Evolutionary conservation across 371 early-diverging fungal genomes (phyloP).

Genomic region (Saksenaea oblongispora): DNA sequence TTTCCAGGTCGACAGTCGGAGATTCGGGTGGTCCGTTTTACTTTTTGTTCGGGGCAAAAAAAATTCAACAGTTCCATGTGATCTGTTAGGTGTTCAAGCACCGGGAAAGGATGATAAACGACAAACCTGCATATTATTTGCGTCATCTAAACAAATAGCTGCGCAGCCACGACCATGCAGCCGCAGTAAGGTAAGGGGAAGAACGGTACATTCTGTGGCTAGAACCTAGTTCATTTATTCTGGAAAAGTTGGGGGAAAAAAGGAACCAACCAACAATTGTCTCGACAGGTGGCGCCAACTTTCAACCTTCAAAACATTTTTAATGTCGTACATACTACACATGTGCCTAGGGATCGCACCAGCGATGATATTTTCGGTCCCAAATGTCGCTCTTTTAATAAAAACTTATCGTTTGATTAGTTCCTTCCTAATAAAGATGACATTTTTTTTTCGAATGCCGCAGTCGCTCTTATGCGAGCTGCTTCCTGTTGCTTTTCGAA

Average conservation of each 20-base stretch:
- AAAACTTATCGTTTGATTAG: neutral
- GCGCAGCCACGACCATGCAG: neutral
- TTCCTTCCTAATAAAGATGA: no score
- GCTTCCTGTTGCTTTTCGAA: no score
- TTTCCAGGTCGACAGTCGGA: no score
- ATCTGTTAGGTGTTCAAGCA: neutral
- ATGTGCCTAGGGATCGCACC: neutral
- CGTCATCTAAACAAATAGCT: neutral
- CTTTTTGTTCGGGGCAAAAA: no score
- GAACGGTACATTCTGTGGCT: neutral
- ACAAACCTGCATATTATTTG: neutral
- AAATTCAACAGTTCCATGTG: neutral
- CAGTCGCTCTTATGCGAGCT: no score
- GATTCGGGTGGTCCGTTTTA: no score
- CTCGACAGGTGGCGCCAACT: neutral
- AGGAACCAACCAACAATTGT: neutral
- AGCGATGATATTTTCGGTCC: neutral
- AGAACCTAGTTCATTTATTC: neutral
- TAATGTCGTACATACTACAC: neutral
- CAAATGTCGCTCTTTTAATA: neutral
- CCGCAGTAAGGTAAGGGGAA: neutral
- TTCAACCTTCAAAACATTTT: neutral
- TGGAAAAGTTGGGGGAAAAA: neutral
- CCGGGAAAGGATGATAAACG: neutral
- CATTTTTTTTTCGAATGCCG: no score